phyloP scores from a whole-genome alignment of 768 basidiomycete genomes.

The Podaxis sp. region DNA sequence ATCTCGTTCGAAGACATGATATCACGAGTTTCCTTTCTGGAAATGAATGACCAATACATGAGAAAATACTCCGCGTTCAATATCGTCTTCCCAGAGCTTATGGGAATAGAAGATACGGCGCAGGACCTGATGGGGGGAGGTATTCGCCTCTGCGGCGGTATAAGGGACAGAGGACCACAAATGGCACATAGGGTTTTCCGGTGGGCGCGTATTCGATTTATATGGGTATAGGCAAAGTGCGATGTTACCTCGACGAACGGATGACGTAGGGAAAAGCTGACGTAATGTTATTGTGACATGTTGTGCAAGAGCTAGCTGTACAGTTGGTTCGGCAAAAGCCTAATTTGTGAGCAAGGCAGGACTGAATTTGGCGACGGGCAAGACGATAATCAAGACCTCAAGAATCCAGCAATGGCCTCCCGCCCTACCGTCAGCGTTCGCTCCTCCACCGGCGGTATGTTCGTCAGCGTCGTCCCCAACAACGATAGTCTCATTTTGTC shows the following conservation, averaged over 20 bases:
- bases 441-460: conserved; percentile 71
- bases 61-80: too few species aligned
- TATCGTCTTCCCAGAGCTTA: too few species aligned
- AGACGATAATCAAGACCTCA: conserved; percentile 38
- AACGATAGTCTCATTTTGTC: conserved; percentile 18
- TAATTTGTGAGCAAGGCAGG: conserved; percentile 23
- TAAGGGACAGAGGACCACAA: too few species aligned
- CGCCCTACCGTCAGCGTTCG: conserved; percentile 89
- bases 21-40: neutral
- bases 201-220: too few species aligned
- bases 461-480: neutral
- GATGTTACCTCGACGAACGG: neutral
- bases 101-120: too few species aligned
- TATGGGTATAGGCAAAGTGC: too few species aligned
- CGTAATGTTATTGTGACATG: neutral
- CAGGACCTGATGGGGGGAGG: too few species aligned
- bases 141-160: too few species aligned
- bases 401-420: conserved; percentile 75
- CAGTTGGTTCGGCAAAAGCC: conserved; percentile 44
- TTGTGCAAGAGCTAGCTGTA: conserved; percentile 27
- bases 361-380: conserved; percentile 25
- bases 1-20: neutral
- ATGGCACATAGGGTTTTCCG: too few species aligned
- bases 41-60: neutral
- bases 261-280: neutral